These are phyloP conservation scores for Papilionanthe hybrid DNA, from an alignment of 116 monocot species.

Conservation along the genomic window DNA sequence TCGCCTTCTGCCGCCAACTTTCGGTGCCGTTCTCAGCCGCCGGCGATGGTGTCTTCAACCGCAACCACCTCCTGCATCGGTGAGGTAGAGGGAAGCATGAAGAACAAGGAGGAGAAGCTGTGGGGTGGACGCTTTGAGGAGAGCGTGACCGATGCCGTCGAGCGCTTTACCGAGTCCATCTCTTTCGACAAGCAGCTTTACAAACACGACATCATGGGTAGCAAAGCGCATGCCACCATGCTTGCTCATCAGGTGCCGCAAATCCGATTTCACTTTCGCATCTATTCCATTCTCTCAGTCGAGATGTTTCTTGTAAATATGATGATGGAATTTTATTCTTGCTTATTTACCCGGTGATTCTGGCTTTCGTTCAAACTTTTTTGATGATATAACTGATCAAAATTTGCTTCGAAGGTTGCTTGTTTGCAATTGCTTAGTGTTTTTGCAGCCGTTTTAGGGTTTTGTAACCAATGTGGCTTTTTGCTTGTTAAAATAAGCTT, in stretches of 20 bases:
- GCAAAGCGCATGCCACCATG: conserved; percentile 86
- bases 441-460: neutral
- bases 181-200: conserved; percentile 87
- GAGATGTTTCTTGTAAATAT: neutral
- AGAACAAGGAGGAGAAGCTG: conserved; percentile 62
- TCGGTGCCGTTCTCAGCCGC: neutral
- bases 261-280: neutral
- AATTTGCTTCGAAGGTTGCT: neutral
- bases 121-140: conserved; percentile 93
- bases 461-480: neutral
- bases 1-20: neutral
- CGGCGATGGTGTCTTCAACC: conserved; percentile 3
- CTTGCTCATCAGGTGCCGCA: conserved; percentile 68
- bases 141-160: conserved; percentile 73
- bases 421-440: neutral
- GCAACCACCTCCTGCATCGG: conserved; percentile 6
- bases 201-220: conserved; percentile 86
- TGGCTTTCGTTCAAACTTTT: neutral
- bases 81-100: neutral
- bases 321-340: neutral
- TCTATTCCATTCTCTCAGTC: neutral
- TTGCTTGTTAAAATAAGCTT: neutral
- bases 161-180: conserved; percentile 85
- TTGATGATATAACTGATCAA: neutral
- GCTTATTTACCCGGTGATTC: neutral